Evolutionary conservation across 345 rosid species (phyloP).

Genomic region (Raphanus sativus): DNA sequence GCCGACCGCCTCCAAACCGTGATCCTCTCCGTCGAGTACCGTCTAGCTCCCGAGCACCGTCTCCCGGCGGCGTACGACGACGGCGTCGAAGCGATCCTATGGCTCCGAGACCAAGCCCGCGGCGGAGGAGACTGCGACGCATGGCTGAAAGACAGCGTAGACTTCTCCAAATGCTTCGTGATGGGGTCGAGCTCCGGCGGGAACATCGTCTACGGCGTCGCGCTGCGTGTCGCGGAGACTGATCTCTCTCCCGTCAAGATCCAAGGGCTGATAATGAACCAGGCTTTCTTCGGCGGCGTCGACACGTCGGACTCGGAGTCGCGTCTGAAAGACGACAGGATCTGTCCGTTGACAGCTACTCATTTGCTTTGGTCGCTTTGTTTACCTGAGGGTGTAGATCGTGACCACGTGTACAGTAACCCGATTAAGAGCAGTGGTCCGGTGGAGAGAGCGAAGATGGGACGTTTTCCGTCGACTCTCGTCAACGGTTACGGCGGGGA

Average conservation of each 20-base stretch:
- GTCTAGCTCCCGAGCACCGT: slow-evolving; percentile 89
- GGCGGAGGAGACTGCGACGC: slow-evolving; percentile 54
- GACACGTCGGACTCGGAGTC: slow-evolving; percentile 62
- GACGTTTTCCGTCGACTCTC: slow-evolving; percentile 51
- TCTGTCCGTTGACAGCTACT: slow-evolving; percentile 53
- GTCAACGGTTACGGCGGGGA: slow-evolving; percentile 67
- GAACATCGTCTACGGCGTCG: slow-evolving; percentile 69
- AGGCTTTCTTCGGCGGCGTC: slow-evolving; percentile 69
- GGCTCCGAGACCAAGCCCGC: slow-evolving; percentile 69
- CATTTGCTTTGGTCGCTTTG: slow-evolving; percentile 73
- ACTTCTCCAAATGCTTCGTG: slow-evolving; percentile 59
- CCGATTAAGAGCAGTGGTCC: slow-evolving; percentile 42
- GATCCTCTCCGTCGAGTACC: slow-evolving; percentile 73
- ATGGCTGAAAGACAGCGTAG: slow-evolving; percentile 61
- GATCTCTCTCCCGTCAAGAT: slow-evolving; percentile 56
- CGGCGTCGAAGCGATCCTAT: slow-evolving; percentile 59
- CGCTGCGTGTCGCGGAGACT: slow-evolving; percentile 43
- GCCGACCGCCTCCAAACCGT: slow-evolving; percentile 49
- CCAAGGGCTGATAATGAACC: slow-evolving; percentile 62
- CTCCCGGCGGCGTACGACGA: slow-evolving; percentile 94
- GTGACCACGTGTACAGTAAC: slow-evolving; percentile 75
- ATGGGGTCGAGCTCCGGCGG: slow-evolving; percentile 80
- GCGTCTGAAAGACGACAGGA: slow-evolving; percentile 45
- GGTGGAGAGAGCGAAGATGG: slow-evolving; percentile 42
- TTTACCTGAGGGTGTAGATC: slow-evolving; percentile 60